Base-by-base conservation (phyloP, 768 basidiomycete species). In the Crucibulum laeve region DNA sequence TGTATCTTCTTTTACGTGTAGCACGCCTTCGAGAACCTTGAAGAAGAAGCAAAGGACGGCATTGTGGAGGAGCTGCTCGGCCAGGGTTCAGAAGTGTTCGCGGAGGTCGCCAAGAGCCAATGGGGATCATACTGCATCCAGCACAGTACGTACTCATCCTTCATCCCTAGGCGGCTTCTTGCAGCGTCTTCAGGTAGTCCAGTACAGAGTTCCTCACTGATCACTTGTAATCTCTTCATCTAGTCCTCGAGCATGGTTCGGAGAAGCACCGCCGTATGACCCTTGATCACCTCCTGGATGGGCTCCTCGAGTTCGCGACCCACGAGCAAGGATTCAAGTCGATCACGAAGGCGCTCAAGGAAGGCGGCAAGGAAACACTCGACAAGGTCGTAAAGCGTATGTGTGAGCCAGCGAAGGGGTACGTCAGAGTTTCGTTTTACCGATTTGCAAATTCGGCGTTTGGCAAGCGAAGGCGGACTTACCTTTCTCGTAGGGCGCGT, bases 51-150 rank as follows among this genome's bases (percentile, higher is more conserved):
- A 4, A 90, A 91, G 60, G 87, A 89, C 43, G 87, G 84, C 0
- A 91, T 91, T 45, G 82, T 91, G 4, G 84, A 88, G 43, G 88
- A 91, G 53, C 59, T 91, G n/a, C 75, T 91, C 44, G 82, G 85
- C 46, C 80, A 86, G 44, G 87, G 87, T 11, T 60, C 75, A 1
- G 59, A 57, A 0, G 71, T 85, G 19, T 91, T 91, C 50, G 71
- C 76, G 17, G 85, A 90, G 51, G 87, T 91, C 14, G 72, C 84
- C 15, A 90, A 87, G 68, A 92, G 80, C 48, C 89, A 91, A 57
- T 92, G 89, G 89, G 90, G 90, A 8, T 84, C 87, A 1, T 91
- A 90, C 53, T 91, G 88, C 58, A 73, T 91, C 21, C 87, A 90
- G 52, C 89, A 90, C 45, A 89, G 89, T 90, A 51, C 44, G 87